These are phyloP conservation scores for Mrakia blollopis DNA, from an alignment of 768 basidiomycete genomes.

Conservation along the genomic window DNA sequence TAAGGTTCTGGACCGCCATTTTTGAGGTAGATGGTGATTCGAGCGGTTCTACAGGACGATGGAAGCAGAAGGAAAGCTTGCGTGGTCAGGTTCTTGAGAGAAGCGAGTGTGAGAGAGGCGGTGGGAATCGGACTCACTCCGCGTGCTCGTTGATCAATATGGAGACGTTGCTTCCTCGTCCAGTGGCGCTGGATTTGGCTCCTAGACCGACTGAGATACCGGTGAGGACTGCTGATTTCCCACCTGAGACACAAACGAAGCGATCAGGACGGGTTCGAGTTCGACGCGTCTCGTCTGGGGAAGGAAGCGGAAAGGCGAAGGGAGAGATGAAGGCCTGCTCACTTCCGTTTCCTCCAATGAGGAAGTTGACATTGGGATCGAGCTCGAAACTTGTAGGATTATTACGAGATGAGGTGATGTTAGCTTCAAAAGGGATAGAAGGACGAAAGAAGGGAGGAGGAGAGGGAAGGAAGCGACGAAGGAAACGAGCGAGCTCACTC, in stretches of 20 bases:
- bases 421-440: background rate
- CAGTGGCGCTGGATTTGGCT: constrained; percentile 82
- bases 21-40: constrained; percentile 74
- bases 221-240: constrained; percentile 89
- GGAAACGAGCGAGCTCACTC: constrained; percentile 8
- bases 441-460: too few relatives aligned
- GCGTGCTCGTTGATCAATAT: constrained; percentile 80
- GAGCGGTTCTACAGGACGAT: constrained; percentile 53
- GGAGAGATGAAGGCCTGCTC: constrained; percentile 42
- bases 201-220: constrained; percentile 90
- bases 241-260: constrained; percentile 57
- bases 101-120: background rate
- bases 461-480: too few relatives aligned
- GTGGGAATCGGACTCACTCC: constrained; percentile 50
- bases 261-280: background rate
- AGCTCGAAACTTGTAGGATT: constrained; percentile 61
- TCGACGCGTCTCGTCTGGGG: too few relatives aligned
- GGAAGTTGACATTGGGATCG: constrained; percentile 92
- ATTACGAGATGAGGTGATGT: background rate
- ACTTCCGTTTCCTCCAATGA: constrained; percentile 95
- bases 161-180: constrained; percentile 79
- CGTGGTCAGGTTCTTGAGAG: background rate
- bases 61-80: too few relatives aligned
- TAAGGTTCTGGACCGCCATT: constrained; percentile 90
- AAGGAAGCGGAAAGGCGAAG: background rate